A percentile compares a stretch with the other conserved stretches of the same genome.
phyloP scores from a whole-genome alignment of 2,329 filamentous ascomycete genomes.

The Aspergillus alliaceus region DNA sequence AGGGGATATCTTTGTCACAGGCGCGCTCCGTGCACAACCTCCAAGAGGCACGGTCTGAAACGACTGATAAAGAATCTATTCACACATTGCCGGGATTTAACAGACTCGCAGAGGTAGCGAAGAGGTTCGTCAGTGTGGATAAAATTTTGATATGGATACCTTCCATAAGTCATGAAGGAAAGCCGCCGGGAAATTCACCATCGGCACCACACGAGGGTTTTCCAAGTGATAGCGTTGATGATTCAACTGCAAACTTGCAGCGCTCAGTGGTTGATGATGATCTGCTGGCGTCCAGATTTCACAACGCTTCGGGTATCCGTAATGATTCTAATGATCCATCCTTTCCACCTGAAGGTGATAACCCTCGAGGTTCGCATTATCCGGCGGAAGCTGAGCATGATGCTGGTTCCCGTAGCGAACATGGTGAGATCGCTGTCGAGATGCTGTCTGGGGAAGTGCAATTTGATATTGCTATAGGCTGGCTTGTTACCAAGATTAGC shows the following conservation, averaged over 20 bases:
- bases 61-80: constrained; percentile 16
- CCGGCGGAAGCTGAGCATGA: constrained; percentile 6
- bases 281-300: constrained; percentile 23
- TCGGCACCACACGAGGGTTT: constrained; percentile 10
- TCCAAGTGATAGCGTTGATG: constrained; percentile 19
- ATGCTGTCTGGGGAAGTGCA: constrained; percentile 31
- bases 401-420: background rate
- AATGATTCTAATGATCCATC: constrained; percentile 19
- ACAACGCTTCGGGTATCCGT: constrained; percentile 21
- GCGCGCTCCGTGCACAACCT: constrained; percentile 7
- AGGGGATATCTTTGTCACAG: constrained; percentile 14
- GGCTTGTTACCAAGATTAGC: constrained; percentile 39
- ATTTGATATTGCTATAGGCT: constrained; percentile 43
- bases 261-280: constrained; percentile 24
- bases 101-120: constrained; percentile 30
- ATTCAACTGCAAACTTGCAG: constrained; percentile 20
- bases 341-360: constrained; percentile 10
- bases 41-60: constrained; percentile 10
- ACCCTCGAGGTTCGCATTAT: constrained; percentile 3
- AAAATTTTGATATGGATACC: constrained; percentile 39
- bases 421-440: constrained; percentile 30
- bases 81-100: constrained; percentile 18
- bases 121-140: constrained; percentile 37
- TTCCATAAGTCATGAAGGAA: constrained; percentile 18
- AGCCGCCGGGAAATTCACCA: constrained; percentile 6